Conservation (phyloP, 2,329 filamentous ascomycete genomes). For the Pseudogymnoascus sp. region DNA sequence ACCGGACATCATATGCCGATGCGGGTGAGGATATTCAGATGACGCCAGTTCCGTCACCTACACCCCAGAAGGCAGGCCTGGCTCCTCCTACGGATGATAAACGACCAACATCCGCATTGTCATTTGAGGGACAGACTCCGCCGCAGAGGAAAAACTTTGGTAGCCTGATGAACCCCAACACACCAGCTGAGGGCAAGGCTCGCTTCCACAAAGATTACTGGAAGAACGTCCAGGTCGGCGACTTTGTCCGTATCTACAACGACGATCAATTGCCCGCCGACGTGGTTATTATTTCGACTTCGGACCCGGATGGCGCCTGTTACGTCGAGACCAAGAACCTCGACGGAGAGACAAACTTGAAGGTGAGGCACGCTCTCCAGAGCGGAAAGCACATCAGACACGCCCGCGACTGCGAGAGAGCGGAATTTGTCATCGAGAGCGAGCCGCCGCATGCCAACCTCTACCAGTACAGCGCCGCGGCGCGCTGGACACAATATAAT, state of each 20-base stretch:
- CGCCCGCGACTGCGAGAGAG: constrained; percentile 82
- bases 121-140: neutral
- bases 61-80: constrained; percentile 37
- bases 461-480: constrained; percentile 86
- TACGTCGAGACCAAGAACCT: constrained; percentile 98
- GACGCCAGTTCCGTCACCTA: constrained; percentile 88
- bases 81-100: neutral
- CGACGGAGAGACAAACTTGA: constrained; percentile 95
- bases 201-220: constrained; percentile 88
- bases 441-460: constrained; percentile 88
- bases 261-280: constrained; percentile 93
- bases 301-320: constrained; percentile 86
- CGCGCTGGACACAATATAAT: constrained; percentile 74
- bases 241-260: constrained; percentile 94
- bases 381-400: constrained; percentile 77
- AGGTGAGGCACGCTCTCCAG: constrained; percentile 84
- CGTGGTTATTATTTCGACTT: constrained; percentile 84
- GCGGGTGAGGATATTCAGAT: constrained; percentile 75
- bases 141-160: neutral
- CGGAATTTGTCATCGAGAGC: constrained; percentile 85
- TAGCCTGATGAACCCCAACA: constrained; percentile 60
- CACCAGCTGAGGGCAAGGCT: constrained; percentile 58
- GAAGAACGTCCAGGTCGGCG: constrained; percentile 92
- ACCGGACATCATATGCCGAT: constrained; percentile 42
- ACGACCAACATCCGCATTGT: neutral